Evolutionary conservation across 345 rosid genomes (phyloP).

Genomic region (Eutrema japonicum): DNA sequence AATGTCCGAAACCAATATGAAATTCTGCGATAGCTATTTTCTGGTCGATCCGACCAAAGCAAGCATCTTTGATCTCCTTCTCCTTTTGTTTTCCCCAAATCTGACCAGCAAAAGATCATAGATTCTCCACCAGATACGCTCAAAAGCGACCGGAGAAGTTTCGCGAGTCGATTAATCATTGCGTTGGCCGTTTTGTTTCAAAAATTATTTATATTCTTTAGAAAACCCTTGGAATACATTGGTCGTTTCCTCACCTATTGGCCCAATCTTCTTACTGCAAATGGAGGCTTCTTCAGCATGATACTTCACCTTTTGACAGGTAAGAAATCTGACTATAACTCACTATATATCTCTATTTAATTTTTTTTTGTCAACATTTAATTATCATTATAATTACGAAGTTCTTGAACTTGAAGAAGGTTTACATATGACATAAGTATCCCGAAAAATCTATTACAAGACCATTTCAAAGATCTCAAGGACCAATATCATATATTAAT

Average conservation of each 20-base stretch:
- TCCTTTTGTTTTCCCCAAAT: conserved; percentile 46
- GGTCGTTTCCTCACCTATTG: conserved; percentile 32
- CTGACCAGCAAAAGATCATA: conserved; percentile 22
- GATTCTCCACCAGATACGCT: conserved; percentile 40
- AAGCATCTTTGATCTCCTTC: conserved; percentile 45
- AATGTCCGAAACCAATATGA: conserved; percentile 35
- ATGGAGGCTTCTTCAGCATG: conserved; percentile 41
- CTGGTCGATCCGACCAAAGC: conserved; percentile 52
- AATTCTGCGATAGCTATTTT: conserved; percentile 37
- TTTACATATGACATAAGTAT: conserved; percentile 13
- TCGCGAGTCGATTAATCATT: conserved; percentile 39
- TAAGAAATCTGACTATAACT: not conserved
- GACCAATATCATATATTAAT: not conserved
- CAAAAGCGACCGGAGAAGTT: conserved; percentile 18
- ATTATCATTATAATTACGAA: not conserved
- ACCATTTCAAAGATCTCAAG: conserved; percentile 15
- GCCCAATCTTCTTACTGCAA: conserved; percentile 33
- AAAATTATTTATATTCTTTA: conserved; percentile 8
- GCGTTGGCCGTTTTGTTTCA: conserved; percentile 29
- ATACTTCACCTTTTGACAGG: conserved; percentile 34
- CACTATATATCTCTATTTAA: not conserved
- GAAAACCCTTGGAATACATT: conserved; percentile 31
- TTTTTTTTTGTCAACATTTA: too few relatives aligned
- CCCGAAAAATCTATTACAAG: not conserved
- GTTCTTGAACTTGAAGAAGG: conserved; percentile 4